A percentile compares a stretch with the other conserved stretches of the same genome.
Evolutionary conservation across 306 rosid species (phyloP).

Genomic region (Malus fusca): DNA sequence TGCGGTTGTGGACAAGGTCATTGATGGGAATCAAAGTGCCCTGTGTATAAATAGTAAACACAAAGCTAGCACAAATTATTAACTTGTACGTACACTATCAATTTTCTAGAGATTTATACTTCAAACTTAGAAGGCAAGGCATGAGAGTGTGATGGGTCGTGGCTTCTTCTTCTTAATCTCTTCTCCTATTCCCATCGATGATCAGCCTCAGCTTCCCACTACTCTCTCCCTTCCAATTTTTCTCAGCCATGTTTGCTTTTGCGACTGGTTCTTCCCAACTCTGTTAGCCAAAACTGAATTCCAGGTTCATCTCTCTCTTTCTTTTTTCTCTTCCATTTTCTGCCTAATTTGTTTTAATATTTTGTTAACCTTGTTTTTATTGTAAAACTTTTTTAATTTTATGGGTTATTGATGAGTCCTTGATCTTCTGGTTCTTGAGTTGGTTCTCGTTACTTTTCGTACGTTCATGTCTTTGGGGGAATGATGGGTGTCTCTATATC

Average conservation of each 20-base stretch:
- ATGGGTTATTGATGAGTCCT: background rate
- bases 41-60: background rate
- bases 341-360: background rate
- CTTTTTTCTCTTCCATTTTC: background rate
- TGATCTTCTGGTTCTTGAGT: background rate
- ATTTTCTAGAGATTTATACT: background rate
- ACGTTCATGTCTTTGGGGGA: background rate
- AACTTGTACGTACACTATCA: background rate
- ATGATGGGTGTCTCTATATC: background rate
- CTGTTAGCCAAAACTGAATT: background rate
- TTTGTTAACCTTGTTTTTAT: background rate
- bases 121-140: background rate
- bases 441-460: background rate
- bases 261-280: background rate
- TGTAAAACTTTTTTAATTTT: background rate
- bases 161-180: background rate
- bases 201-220: background rate
- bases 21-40: background rate
- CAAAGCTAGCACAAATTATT: background rate
- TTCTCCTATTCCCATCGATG: background rate
- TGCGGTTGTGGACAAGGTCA: background rate
- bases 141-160: background rate
- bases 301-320: constrained; percentile 1
- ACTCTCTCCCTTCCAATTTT: background rate
- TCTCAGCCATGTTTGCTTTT: background rate